phyloP scores from a whole-genome alignment of 2,329 filamentous ascomycete species.

The Fusarium concolor region DNA sequence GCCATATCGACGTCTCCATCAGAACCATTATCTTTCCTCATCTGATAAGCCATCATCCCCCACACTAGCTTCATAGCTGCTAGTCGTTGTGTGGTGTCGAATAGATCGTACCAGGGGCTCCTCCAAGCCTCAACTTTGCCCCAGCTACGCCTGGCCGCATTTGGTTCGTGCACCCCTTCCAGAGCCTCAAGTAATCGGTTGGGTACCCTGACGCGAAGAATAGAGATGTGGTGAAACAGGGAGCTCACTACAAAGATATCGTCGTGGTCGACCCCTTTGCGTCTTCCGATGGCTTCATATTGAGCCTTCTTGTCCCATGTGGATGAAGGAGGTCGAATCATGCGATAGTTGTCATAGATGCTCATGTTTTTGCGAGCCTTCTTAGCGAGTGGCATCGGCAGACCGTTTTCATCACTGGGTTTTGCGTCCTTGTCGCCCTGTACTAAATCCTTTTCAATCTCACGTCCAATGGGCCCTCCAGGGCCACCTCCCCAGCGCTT shows the following conservation, averaged over 20 bases:
- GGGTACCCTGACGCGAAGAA: constrained; percentile 70
- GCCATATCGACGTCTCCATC: constrained; percentile 47
- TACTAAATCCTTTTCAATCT: constrained; percentile 63
- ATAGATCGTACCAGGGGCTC: constrained; percentile 72
- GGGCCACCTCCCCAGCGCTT: constrained; percentile 72
- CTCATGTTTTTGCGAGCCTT: constrained; percentile 66
- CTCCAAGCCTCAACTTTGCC: constrained; percentile 66
- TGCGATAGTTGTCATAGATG: constrained; percentile 73
- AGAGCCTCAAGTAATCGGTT: constrained; percentile 63
- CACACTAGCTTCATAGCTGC: constrained; percentile 68
- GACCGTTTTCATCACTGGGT: constrained; percentile 43
- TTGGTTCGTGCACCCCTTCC: constrained; percentile 57
- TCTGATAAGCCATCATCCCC: constrained; percentile 70
- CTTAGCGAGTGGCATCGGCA: constrained; percentile 52
- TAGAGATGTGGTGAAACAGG: constrained; percentile 70
- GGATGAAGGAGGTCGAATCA: constrained; percentile 66
- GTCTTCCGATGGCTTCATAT: constrained; percentile 68
- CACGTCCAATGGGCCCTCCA: constrained; percentile 72
- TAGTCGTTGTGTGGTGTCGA: constrained; percentile 64
- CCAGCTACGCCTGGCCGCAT: constrained; percentile 57
- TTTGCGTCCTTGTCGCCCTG: constrained; percentile 60
- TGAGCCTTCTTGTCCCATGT: constrained; percentile 71
- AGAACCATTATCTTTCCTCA: constrained; percentile 57
- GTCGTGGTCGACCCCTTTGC: constrained; percentile 61
- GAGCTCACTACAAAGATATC: constrained; percentile 72